Conservation (phyloP, 2,329 filamentous ascomycete species). For the Myriosclerotinia scirpicola region DNA sequence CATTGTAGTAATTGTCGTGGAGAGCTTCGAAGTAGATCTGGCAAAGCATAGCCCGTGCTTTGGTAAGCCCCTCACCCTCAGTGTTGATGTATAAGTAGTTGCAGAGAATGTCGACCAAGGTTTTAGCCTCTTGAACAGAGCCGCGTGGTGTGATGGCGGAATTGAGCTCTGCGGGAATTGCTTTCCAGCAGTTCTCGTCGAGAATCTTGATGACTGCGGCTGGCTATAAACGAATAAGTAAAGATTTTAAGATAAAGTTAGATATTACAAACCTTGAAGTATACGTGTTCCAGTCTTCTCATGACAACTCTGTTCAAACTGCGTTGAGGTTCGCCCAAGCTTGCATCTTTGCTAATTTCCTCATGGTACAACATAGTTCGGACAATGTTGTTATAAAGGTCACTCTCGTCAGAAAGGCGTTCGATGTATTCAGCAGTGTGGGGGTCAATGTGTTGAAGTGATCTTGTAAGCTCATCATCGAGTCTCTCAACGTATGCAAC, state of each 20-base stretch:
- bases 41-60: slow-evolving; percentile 94
- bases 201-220: slow-evolving; percentile 89
- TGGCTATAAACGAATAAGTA: slow-evolving; percentile 52
- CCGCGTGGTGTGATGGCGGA: slow-evolving; percentile 78
- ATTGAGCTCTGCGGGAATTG: slow-evolving; percentile 66
- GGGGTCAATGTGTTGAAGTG: slow-evolving; percentile 95
- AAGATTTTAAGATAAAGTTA: slow-evolving; percentile 29
- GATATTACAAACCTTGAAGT: slow-evolving; percentile 76
- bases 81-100: slow-evolving; percentile 93
- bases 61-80: slow-evolving; percentile 77
- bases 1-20: slow-evolving; percentile 96
- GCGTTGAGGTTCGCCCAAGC: slow-evolving; percentile 77
- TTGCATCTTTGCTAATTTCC: slow-evolving; percentile 66
- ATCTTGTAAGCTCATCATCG: slow-evolving; percentile 94
- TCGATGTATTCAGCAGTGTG: slow-evolving; percentile 99
- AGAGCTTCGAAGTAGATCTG: slow-evolving; percentile 98
- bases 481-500: slow-evolving; percentile 93
- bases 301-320: slow-evolving; percentile 90
- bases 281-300: slow-evolving; percentile 92
- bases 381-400: slow-evolving; percentile 89
- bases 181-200: slow-evolving; percentile 91
- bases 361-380: slow-evolving; percentile 88
- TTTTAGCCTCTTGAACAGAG: slow-evolving; percentile 65
- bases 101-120: slow-evolving; percentile 83
- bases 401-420: slow-evolving; percentile 83